A percentile compares a stretch with the other conserved stretches of the same genome.
phyloP scores from a whole-genome alignment of 192 early-diverging fungal genomes.

The Phlyctochytrium planicorne region DNA sequence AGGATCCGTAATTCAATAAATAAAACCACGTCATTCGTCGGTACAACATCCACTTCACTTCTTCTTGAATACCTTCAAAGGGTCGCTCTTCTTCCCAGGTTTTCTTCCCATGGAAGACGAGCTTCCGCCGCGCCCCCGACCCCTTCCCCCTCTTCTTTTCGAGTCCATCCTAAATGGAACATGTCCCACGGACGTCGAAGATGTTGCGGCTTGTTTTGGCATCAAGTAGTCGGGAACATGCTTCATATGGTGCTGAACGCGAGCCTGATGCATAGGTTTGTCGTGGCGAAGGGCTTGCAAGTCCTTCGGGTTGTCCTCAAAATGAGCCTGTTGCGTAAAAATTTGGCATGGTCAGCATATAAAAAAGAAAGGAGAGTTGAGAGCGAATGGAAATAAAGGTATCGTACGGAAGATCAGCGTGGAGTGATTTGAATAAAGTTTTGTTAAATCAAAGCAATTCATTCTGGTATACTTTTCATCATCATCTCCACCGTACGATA shows the following conservation, averaged over 20 bases:
- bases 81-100: constrained; percentile 24
- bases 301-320: constrained; percentile 95
- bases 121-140: constrained; percentile 23
- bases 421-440: constrained; percentile 22
- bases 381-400: background rate
- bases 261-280: constrained; percentile 76
- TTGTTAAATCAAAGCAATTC: background rate
- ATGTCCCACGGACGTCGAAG: constrained; percentile 5
- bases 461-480: background rate
- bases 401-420: background rate
- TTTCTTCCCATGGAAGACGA: no score
- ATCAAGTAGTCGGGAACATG: constrained; percentile 91
- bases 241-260: constrained; percentile 86
- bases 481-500: no score
- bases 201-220: constrained; percentile 55
- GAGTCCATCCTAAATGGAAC: constrained; percentile 36
- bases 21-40: no score
- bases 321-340: constrained; percentile 80
- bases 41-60: no score
- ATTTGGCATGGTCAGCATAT: no score
- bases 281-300: constrained; percentile 90
- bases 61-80: constrained; percentile 34
- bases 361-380: background rate
- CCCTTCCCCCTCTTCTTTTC: constrained; percentile 16
- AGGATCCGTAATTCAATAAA: no score